Evolutionary conservation across 768 basidiomycete genomes (phyloP), one percentile per base, ranked within the genome.

Genomic region (Gymnopilus dilepis): DNA sequence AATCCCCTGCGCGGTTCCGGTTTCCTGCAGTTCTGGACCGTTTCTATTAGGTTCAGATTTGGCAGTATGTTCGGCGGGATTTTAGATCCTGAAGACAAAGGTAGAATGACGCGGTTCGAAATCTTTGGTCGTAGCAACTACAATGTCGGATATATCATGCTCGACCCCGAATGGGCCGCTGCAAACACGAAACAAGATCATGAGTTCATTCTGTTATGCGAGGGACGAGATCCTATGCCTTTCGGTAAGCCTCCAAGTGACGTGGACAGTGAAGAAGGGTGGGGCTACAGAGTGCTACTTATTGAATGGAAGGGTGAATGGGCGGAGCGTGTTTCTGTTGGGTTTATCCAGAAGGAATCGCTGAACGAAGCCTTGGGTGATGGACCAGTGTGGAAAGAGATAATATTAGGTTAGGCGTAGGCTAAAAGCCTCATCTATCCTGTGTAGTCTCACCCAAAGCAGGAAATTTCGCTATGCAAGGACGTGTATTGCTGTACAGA

Each of bases 21-120:
- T n/a, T 62, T 62, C 38, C 24, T 62, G 12, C 61, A 62, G 30
- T 62, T 62, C n/a, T 62, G 61, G 61, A 62, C 61, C 17, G 50
- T 62, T n/a, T 62, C 61, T 26, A 38, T 26, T 6, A 34, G 7
- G 22, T 61, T 61, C 6, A 56, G 56, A 11, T 37, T 61, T 5
- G 54, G 19, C n/a, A n/a, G n/a, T 48, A 21, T 37, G 6, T 24
- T 45, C n/a, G 15, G 21, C n/a, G 22, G 19, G 0, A 13, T 1
- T 13, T 6, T 15, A 31, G 12, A 34, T 12, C 21, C 38, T 6
- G 21, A 7, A 13, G 33, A 30, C 13, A 30, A 40, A 40, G 26
- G 37, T 38, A 42, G 53, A 12, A 28, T 43, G 19, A 45, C 33
- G 4, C 41, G 41, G 6, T 43, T 56, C 26, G 43, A 45, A 7